Evolutionary conservation across 495 filamentous ascomycete species (phyloP), one percentile per base, ranked within the genome.

Genomic region (Talaromyces nanjingensis): DNA sequence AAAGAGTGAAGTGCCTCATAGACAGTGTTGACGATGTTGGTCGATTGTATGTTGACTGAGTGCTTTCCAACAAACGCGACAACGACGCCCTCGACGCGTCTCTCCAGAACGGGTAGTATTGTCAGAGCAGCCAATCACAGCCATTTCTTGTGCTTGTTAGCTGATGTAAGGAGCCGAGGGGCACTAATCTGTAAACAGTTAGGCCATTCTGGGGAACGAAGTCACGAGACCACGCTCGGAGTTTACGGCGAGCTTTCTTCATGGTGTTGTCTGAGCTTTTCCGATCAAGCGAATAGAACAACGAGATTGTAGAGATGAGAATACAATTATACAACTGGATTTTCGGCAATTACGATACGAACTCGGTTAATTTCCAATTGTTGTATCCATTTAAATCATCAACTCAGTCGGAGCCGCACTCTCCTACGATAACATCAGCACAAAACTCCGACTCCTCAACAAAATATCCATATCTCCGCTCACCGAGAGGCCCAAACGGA

Each of bases 61-160:
- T 7, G 8, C n/a, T 49, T 12, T 49, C 6, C 0, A 24, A 59
- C 20, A 16, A 56, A 29, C 27, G 56, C 27, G 31, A 37, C 56
- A 37, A 37, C 27, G 27, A 37, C 56, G 60, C 42, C n/a, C 33
- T 12, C 33, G 33, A 37, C 33, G 33, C 33, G 34, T 60, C 18
- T 12, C 27, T 14, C 45, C 60, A 20, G 45, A 62, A 62, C 24
- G 60, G 60, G 60, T 52, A 62, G 60, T 29, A 62, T 62, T 62
- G 33, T 25, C 3, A 49, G 25, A 54, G 7, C 45, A 34, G 60
- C 60, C 60, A 62, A 62, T 62, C 60, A 62, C 42, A 47, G 57
- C 4, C 22, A 24, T 24, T 24, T 24, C 22, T 1, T 24, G 22
- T 24, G 6, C 25, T n/a, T 22, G 20, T 12, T 58, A 58, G 12